phyloP scores from a whole-genome alignment of 75 land plant species.

The Ceratopteris richardii region DNA sequence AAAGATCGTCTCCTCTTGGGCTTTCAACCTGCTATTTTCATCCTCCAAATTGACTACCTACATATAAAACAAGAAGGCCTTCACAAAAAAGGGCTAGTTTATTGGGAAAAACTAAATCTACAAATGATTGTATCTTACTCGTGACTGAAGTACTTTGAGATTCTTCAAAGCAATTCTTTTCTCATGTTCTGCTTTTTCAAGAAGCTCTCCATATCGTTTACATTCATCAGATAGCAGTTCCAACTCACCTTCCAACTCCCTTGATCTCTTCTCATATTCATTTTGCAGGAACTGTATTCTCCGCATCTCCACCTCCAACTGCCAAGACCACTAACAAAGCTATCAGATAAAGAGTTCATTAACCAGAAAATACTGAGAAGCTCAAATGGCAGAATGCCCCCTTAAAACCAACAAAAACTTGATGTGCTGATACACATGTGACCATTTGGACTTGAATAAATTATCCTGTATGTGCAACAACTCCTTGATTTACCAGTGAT shows the following conservation, averaged over 20 bases:
- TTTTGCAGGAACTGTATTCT: neutral
- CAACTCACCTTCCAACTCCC: neutral
- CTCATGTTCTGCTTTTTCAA: neutral
- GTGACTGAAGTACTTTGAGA: slow-evolving; percentile 3
- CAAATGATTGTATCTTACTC: neutral
- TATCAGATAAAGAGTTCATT: neutral
- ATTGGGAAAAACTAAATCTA: neutral
- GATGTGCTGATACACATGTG: no score
- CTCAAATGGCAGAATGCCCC: neutral
- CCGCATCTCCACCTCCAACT: neutral
- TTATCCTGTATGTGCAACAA: no score
- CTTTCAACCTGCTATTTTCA: slow-evolving; percentile 24
- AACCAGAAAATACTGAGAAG: neutral
- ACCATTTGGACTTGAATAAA: no score
- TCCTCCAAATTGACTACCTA: slow-evolving; percentile 11
- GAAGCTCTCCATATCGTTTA: neutral
- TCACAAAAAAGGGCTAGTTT: neutral
- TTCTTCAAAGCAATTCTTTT: neutral
- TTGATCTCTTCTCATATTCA: neutral
- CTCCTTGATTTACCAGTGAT: no score
- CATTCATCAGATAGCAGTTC: neutral
- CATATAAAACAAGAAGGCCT: neutral
- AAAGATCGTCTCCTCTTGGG: slow-evolving; percentile 10
- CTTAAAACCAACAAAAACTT: neutral
- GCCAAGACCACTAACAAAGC: neutral